Evolutionary conservation across 139 green algal genomes (phyloP).

Genomic region (Haematococcus lacustris): DNA sequence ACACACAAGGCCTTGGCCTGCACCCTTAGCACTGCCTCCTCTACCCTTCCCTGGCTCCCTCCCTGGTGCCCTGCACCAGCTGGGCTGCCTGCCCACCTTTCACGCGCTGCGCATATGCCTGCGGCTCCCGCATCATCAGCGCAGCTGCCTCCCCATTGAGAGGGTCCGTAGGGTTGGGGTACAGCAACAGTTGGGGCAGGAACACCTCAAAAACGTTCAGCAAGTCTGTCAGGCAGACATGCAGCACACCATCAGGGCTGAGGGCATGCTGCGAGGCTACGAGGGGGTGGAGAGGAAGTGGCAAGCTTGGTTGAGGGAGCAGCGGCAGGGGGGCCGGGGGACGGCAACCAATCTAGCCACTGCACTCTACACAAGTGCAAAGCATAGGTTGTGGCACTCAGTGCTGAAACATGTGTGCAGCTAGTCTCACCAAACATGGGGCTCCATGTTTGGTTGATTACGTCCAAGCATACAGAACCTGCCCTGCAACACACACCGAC

Average conservation of each 20-base stretch:
- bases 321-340: too few relatives aligned
- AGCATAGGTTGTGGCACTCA: too few relatives aligned
- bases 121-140: constrained; percentile 93
- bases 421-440: constrained; percentile 98
- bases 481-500: too few relatives aligned
- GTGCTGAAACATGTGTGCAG: too few relatives aligned
- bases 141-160: constrained; percentile 96
- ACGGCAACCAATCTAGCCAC: too few relatives aligned
- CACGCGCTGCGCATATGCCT: constrained; percentile 86
- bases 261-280: background rate
- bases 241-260: background rate
- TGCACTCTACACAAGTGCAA: too few relatives aligned
- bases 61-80: background rate
- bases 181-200: constrained; percentile 96
- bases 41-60: too few relatives aligned
- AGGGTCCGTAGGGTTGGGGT: constrained; percentile 96
- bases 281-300: too few relatives aligned
- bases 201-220: constrained; percentile 99
- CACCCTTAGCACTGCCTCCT: background rate
- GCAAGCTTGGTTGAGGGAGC: too few relatives aligned
- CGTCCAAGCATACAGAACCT: constrained; percentile 94
- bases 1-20: too few relatives aligned
- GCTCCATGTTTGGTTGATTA: constrained; percentile 99
- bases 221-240: constrained; percentile 68
- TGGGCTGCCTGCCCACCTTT: constrained; percentile 39